Evolutionary conservation across 805 yeast species (phyloP), one percentile per base, ranked within the genome.

Genomic region (Pichia cephalocereana): DNA sequence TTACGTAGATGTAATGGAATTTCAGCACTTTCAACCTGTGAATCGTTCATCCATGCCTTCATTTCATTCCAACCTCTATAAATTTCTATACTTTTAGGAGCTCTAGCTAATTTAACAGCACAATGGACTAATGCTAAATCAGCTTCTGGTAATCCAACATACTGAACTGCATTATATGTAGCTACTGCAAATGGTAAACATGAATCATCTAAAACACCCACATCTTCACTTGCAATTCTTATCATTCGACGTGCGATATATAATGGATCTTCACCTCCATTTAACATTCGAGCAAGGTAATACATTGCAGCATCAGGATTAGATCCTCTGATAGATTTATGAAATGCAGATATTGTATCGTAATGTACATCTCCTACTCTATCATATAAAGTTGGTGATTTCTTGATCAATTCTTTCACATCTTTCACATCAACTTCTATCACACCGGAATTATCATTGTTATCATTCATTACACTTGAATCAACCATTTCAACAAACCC

Each of bases 311-410:
- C 98, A 67, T 93, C 87, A 0, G 90, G 83, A 57, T 91, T 83
- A 0, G 86, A 76, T 0, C 99, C 99, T 49, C 99, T 72, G 0
- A 93, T 77, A 0, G 96, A 78, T 60, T 93, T 93, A 67, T 93
- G 99, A 55, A 93, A 85, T 1, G 99, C 99, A 14, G 96, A 86
- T 8, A 93, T 93, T 1, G 96, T 79, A 62, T 93, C 99, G 64
- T 93, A 93, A 63, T 93, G 99, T 6, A 80, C 79, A 57, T 93
- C 99, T 1, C 97, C 97, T 34, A 79, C 81, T 43, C 86, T 72
- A 63, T 93, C 98, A 61, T 91, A 90, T 55, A 82, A 67, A 65
- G 78, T 70, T 45, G 75, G 75, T 2, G 82, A 74, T 60, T 79
- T 66, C 60, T 71, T 56, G 59, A 79, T 53, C 44, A 76, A 55